A percentile compares a stretch with the other conserved stretches of the same genome.
Conservation (phyloP, 2,329 filamentous ascomycete genomes). For the Verticillium nubilum region DNA sequence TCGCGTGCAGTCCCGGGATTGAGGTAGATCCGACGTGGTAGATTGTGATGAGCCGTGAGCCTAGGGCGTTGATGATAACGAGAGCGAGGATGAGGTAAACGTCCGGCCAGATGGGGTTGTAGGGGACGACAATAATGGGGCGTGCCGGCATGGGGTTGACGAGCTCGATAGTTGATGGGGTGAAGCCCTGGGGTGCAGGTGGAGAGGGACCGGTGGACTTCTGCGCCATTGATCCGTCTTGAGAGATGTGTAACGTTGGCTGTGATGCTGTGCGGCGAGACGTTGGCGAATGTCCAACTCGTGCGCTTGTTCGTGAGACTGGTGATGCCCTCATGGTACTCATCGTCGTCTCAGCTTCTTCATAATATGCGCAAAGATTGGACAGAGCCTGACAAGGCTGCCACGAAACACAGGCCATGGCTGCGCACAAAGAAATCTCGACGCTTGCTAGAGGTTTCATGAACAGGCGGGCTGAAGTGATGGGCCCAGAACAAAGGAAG, state of each 20-base stretch:
- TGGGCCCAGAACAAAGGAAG: not conserved
- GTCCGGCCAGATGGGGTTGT: not conserved
- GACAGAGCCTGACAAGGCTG: no score
- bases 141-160: not conserved
- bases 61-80: not conserved
- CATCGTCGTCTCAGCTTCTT: no score
- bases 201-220: not conserved
- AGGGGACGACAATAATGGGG: not conserved
- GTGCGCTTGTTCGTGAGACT: no score
- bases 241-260: no score
- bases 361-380: no score
- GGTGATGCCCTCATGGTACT: no score
- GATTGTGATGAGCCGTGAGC: conserved; percentile 15
- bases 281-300: no score
- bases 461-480: not conserved
- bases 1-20: conserved; percentile 42
- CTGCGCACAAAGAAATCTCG: not conserved
- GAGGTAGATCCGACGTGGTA: conserved; percentile 46
- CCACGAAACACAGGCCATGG: no score
- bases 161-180: not conserved
- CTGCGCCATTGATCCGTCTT: no score
- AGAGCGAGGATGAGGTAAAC: not conserved
- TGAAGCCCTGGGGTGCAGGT: not conserved
- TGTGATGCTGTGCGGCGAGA: no score
- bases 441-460: not conserved